Conservation (phyloP, 2,329 filamentous ascomycete genomes). For the Aspergillus flavus region DNA sequence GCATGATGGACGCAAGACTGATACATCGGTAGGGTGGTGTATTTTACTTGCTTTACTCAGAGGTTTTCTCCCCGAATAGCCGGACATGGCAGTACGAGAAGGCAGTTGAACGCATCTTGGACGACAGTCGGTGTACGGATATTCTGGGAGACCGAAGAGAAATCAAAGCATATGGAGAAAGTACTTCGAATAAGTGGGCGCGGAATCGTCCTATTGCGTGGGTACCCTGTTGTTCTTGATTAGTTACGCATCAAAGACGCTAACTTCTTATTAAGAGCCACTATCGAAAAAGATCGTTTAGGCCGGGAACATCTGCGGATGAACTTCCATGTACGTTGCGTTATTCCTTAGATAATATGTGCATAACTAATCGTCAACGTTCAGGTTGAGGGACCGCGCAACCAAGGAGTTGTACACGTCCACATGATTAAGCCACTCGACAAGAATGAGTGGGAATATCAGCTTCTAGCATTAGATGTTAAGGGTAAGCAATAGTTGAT, state of each 20-base stretch:
- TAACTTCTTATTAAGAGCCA: constrained; percentile 54
- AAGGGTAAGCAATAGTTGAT: constrained; percentile 53
- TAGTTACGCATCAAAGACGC: neutral
- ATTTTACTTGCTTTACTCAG: constrained; percentile 74
- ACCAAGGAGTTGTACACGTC: constrained; percentile 72
- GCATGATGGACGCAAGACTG: neutral
- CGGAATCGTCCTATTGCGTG: constrained; percentile 60
- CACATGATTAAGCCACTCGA: constrained; percentile 73
- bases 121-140: constrained; percentile 69
- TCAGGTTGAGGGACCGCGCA: constrained; percentile 75
- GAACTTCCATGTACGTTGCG: constrained; percentile 72
- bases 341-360: neutral
- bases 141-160: constrained; percentile 74
- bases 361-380: constrained; percentile 12
- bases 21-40: constrained; percentile 65
- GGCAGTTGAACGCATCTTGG: constrained; percentile 76
- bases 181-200: constrained; percentile 80
- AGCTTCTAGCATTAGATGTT: constrained; percentile 78
- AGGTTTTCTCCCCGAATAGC: constrained; percentile 82
- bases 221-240: constrained; percentile 16
- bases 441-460: constrained; percentile 72
- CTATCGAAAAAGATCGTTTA: constrained; percentile 67
- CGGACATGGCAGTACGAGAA: constrained; percentile 88
- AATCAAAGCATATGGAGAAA: constrained; percentile 80
- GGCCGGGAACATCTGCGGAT: constrained; percentile 82